Evolutionary conservation across 2,329 filamentous ascomycete species (phyloP).

Genomic region (Fusarium torulosum): DNA sequence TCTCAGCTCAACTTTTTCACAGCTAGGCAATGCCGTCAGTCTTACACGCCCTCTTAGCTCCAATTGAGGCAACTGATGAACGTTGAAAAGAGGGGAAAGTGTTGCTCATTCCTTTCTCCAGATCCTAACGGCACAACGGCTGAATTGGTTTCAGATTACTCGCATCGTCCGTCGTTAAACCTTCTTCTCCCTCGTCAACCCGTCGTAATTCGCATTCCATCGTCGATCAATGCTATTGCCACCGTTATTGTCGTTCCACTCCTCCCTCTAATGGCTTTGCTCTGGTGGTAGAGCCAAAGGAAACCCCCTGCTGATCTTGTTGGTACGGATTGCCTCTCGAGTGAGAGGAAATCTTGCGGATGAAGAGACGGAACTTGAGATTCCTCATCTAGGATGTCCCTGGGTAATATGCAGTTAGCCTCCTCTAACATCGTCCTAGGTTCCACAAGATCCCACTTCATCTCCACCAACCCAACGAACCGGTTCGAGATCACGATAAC

Average conservation of each 20-base stretch:
- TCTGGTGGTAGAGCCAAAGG: slow-evolving; percentile 2
- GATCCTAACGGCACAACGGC: slow-evolving; percentile 14
- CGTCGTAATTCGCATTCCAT: slow-evolving; percentile 30
- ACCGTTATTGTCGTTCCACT: slow-evolving; percentile 37
- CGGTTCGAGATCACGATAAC: slow-evolving; percentile 41
- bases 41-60: background rate
- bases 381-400: slow-evolving; percentile 9
- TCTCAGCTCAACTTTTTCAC: slow-evolving; percentile 1
- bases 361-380: slow-evolving; percentile 6
- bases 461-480: slow-evolving; percentile 44
- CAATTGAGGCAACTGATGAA: background rate
- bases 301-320: slow-evolving; percentile 6
- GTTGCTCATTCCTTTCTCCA: slow-evolving; percentile 6
- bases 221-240: slow-evolving; percentile 30
- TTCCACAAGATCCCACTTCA: slow-evolving; percentile 42
- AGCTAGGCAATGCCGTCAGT: slow-evolving; percentile 1
- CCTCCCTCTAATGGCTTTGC: slow-evolving; percentile 34
- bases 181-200: slow-evolving; percentile 15
- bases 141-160: slow-evolving; percentile 26
- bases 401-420: slow-evolving; percentile 31
- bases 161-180: slow-evolving; percentile 13
- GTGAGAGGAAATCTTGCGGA: background rate
- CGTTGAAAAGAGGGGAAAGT: slow-evolving; percentile 18
- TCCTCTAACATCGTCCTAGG: slow-evolving; percentile 30
- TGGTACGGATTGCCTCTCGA: slow-evolving; percentile 7